Conservation (phyloP, 2,329 filamentous ascomycete species). For the Cephalotrichum gorgonifer region DNA sequence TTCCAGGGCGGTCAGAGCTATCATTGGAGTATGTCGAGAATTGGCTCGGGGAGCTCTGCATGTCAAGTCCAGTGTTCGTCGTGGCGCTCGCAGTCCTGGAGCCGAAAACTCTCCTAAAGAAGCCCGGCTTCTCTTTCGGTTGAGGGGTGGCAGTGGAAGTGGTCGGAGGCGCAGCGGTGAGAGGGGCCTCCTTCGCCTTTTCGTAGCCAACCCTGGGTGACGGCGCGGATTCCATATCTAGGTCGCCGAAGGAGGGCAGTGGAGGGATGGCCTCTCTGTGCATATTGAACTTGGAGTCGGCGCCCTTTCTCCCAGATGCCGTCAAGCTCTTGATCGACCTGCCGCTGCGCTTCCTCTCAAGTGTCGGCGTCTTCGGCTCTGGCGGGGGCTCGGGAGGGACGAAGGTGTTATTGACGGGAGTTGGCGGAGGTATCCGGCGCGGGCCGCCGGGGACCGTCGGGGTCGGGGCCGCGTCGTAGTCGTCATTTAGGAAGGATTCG, state of each 20-base stretch:
- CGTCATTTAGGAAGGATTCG: constrained; percentile 35
- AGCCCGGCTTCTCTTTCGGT: constrained; percentile 66
- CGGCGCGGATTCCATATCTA: constrained; percentile 42
- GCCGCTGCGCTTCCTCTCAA: constrained; percentile 47
- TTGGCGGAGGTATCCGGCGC: constrained; percentile 33
- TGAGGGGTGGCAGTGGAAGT: constrained; percentile 30
- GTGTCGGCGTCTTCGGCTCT: constrained; percentile 18
- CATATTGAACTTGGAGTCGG: constrained; percentile 1
- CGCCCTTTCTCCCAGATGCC: constrained; percentile 7
- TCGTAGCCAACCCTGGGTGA: constrained; percentile 49
- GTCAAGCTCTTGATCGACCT: constrained; percentile 44
- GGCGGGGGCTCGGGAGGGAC: constrained; percentile 4
- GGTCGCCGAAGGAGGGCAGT: constrained; percentile 1
- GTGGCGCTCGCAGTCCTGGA: constrained; percentile 33
- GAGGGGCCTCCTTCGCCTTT: constrained; percentile 43
- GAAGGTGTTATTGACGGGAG: constrained; percentile 23
- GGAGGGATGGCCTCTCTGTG: constrained; percentile 1
- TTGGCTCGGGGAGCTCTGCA: constrained; percentile 12
- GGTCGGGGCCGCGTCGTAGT: constrained; percentile 70
- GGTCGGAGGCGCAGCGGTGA: constrained; percentile 40
- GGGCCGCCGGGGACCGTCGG: constrained; percentile 77
- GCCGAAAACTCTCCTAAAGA: constrained; percentile 87
- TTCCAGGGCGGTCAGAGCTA: constrained; percentile 19
- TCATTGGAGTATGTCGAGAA: constrained; percentile 25
- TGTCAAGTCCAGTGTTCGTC: constrained; percentile 28